Evolutionary conservation across 2,329 filamentous ascomycete genomes (phyloP), one percentile per base, ranked within the genome.

Genomic region (Apiospora pterosperma): DNA sequence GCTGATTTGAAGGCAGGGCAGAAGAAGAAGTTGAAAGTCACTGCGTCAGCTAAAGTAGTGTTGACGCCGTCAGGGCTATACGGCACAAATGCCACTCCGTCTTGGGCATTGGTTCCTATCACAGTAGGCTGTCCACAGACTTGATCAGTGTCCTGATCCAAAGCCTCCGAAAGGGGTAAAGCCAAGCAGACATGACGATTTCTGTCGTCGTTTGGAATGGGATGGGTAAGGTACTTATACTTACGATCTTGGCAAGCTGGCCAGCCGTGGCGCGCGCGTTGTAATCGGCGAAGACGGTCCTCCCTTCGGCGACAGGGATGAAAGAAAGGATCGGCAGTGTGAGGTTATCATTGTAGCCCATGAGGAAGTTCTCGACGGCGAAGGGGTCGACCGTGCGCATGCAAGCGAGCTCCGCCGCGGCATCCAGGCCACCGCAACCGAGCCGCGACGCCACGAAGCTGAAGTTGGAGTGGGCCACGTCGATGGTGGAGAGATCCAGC

Each of bases 391-490:
- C 73, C 58, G 69, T 69, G 28, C 73, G 73, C 76, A 79, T 78
- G 69, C 76, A 78, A 25, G 72, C 72, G 7, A 78, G 70, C 64
- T 79, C 76, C 19, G 71, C 74, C 2, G 59, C 23, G 8, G 69
- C 65, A 41, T 69, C 66, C 2, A 64, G 60, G 36, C 63, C 39
- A 16, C 72, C 75, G 65, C 77, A 79, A 3, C 77, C 77, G 1
- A 79, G 59, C n/a, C 72, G 63, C 21, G 64, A 63, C 21, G 77
- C 77, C 6, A 78, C 74, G 62, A 74, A 77, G 62, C 69, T 76
- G 67, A 79, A 79, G 70, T 76, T 76, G 62, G 69, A 70, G 64
- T 74, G 65, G 2, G 66, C 38, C 5, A 62, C 58, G 42, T 77
- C 76, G 6, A 61, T 36, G 8, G 66, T 72, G 1, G 71, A 67